Evolutionary conservation across 1,284 basidiomycete species (phyloP), one percentile per base, ranked within the genome.

Genomic region (Pascua guehoae): DNA sequence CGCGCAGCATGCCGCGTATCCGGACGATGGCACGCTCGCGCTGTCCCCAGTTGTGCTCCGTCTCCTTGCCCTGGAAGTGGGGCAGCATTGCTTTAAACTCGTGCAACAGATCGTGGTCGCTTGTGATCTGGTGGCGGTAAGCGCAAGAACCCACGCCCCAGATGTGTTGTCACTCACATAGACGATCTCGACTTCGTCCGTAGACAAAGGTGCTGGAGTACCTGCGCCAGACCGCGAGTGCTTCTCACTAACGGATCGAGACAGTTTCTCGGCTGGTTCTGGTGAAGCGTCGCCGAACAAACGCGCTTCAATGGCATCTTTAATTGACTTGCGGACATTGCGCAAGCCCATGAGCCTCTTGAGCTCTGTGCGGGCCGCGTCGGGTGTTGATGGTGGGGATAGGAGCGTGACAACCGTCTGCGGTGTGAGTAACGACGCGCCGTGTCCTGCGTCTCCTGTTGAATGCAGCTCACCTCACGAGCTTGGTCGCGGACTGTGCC

Each of bases 31-130:
- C 82, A 60, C 83, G 85, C 63, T 99, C 95, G 61, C 95, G 84
- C 24, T 82, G 79, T 44, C 85, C 82, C 95, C 95, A 99, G 70
- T 99, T 99, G 66, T 95, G 90, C 71, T 98, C 95, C 0, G 89
- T 91, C 78, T 99, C 96, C 77, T 86, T 96, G 15, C 92, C 93
- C 86, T 92, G 62, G 47, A 97, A 97, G 56, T 81, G 79, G 50
- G 88, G 87, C 17, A 83, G 71, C 87, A 96, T 92, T 15, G 78
- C 77, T 5, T 82, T 78, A 68, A 97, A 90, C 66, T 96, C 92
- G 57, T 82, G 83, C 68, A 94, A 91, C 42, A 98, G 75, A 74
- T 98, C 95, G 66, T 83, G 82, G 51, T 81, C 81, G 12, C 90
- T 93, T 1, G 91, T 88, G 67, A 97, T 85, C 87, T 96, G 40